Evolutionary conservation across 2,329 filamentous ascomycete genomes (phyloP).

Genomic region (Claviceps sp.): DNA sequence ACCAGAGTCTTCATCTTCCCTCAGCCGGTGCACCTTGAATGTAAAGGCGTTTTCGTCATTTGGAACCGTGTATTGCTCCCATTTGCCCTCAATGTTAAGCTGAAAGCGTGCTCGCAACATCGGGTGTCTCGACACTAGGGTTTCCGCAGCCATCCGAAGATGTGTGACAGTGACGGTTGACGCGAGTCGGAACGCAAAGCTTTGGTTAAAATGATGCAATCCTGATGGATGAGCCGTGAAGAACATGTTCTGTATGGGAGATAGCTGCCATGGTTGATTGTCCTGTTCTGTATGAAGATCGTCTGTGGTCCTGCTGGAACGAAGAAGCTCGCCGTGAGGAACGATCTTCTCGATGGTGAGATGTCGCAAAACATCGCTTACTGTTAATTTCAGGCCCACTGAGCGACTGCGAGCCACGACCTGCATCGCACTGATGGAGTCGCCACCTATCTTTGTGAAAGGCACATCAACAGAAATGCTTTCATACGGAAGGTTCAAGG

Average conservation of each 20-base stretch:
- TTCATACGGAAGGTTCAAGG: not conserved
- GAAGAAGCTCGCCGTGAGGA: not conserved
- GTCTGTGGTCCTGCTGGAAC: not conserved
- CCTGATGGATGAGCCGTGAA: conserved; percentile 7
- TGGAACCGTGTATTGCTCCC: conserved; percentile 9
- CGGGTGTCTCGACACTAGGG: conserved; percentile 17
- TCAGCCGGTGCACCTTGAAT: not conserved
- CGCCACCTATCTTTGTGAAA: conserved; percentile 6
- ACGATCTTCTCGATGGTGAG: not conserved
- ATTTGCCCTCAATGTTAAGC: conserved; percentile 3
- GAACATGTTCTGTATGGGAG: not conserved
- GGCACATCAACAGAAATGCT: not conserved
- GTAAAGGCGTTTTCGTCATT: conserved; percentile 6
- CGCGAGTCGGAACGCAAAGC: conserved; percentile 19
- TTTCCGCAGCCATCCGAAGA: conserved; percentile 9
- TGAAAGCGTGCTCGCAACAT: conserved; percentile 24
- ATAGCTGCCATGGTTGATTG: not conserved
- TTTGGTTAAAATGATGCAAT: conserved; percentile 29
- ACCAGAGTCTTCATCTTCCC: not conserved
- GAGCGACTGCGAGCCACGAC: conserved; percentile 25
- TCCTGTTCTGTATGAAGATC: not conserved
- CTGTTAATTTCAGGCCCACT: conserved; percentile 16
- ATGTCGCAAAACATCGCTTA: conserved; percentile 18
- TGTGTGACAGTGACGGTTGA: not conserved
- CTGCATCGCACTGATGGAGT: conserved; percentile 30